Evolutionary conservation across 257 asterid genomes (phyloP).

Genomic region (Scutellaria galericulata): DNA sequence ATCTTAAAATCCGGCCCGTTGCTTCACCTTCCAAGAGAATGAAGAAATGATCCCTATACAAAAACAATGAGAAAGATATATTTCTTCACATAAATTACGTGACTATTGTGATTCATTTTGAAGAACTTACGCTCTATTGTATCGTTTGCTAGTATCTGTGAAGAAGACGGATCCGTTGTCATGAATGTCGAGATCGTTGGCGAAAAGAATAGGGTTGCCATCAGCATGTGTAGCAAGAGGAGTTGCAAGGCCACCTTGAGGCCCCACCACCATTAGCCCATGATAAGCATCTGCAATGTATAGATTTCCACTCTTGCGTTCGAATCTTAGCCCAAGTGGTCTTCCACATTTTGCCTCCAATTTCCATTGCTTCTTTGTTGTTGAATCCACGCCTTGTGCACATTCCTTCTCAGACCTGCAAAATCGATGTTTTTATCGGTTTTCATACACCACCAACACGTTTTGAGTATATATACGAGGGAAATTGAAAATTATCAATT

Average conservation of each 20-base stretch:
- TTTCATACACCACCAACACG: too few species aligned
- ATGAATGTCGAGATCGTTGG: slow-evolving; percentile 90
- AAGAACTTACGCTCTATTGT: slow-evolving; percentile 74
- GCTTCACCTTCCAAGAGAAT: slow-evolving; percentile 89
- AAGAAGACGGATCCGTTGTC: slow-evolving; percentile 85
- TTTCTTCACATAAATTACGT: background rate
- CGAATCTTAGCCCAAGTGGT: slow-evolving; percentile 86
- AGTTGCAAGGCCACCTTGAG: slow-evolving; percentile 74
- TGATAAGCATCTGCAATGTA: slow-evolving; percentile 91
- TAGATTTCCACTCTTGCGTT: slow-evolving; percentile 59
- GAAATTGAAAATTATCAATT: too few species aligned
- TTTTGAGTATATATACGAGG: too few species aligned
- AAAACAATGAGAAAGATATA: background rate
- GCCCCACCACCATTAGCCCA: slow-evolving; percentile 82
- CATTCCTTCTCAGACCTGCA: slow-evolving; percentile 73
- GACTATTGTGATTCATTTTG: background rate
- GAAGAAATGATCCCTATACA: slow-evolving; percentile 70
- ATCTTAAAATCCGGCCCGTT: slow-evolving; percentile 78
- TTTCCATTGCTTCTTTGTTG: slow-evolving; percentile 80
- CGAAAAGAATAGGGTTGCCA: slow-evolving; percentile 78
- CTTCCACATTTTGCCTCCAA: slow-evolving; percentile 78
- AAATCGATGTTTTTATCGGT: background rate
- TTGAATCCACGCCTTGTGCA: slow-evolving; percentile 66
- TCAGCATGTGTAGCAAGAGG: slow-evolving; percentile 67
- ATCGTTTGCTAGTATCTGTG: slow-evolving; percentile 85